phyloP scores from a whole-genome alignment of 73 alveolate genomes.

The Tetrahymena elliotti region DNA sequence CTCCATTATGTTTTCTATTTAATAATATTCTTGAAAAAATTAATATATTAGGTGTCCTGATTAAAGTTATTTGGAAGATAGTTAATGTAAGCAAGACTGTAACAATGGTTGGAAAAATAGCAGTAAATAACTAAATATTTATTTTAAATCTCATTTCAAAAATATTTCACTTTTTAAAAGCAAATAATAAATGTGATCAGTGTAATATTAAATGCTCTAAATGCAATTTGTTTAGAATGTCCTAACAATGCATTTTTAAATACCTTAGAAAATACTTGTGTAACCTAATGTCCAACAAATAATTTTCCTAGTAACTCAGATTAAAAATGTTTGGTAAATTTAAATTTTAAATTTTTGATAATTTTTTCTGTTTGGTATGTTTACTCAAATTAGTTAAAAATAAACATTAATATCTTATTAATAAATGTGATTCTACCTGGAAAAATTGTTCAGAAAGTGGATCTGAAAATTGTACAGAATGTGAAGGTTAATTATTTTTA shows the following conservation, averaged over 20 bases:
- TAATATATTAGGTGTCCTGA: not conserved
- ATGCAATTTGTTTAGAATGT: not conserved
- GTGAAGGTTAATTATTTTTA: not conserved
- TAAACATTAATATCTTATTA: too few relatives aligned
- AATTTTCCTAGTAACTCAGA: not conserved
- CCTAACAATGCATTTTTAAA: not conserved
- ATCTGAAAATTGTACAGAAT: not conserved
- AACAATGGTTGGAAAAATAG: not conserved
- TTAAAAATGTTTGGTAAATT: not conserved
- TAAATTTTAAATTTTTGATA: not conserved
- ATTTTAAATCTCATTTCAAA: not conserved
- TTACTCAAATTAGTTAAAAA: not conserved
- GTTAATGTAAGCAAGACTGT: not conserved
- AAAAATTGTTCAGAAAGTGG: not conserved
- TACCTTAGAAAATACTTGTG: not conserved
- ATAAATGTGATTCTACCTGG: not conserved
- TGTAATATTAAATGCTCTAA: not conserved
- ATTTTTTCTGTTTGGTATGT: too few relatives aligned
- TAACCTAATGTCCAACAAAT: not conserved
- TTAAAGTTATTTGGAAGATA: not conserved
- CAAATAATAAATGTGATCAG: not conserved
- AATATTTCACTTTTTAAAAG: not conserved
- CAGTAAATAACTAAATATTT: not conserved
- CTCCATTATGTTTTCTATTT: too few relatives aligned
- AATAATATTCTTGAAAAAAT: not conserved